A percentile compares a stretch with the other conserved stretches of the same genome.
These are phyloP conservation scores for Aspergillus conjunctus DNA, from an alignment of 495 filamentous ascomycete species.

Conservation along the genomic window DNA sequence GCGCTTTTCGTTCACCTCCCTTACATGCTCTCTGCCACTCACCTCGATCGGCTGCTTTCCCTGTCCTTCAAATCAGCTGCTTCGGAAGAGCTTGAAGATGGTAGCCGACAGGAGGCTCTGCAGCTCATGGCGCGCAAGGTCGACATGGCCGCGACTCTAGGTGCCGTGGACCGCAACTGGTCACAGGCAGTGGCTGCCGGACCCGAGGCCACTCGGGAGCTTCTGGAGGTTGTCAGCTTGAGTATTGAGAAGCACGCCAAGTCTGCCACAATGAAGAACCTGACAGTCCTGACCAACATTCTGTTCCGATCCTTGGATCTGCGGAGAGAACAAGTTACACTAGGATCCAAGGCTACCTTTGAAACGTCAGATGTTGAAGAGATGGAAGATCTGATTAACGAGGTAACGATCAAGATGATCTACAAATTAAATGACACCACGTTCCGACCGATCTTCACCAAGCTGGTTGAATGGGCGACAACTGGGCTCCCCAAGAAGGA, in stretches of 20 bases:
- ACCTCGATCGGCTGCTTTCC: conserved; percentile 68
- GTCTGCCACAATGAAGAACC: conserved; percentile 68
- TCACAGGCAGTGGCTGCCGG: conserved; percentile 59
- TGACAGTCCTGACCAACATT: conserved; percentile 63
- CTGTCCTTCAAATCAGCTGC: conserved; percentile 71
- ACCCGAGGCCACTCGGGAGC: conserved; percentile 63
- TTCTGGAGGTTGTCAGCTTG: conserved; percentile 63
- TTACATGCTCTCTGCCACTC: conserved; percentile 75
- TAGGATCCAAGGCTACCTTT: conserved; percentile 40
- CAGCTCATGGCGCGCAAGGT: conserved; percentile 70
- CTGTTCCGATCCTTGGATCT: conserved; percentile 75
- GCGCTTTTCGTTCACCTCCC: conserved; percentile 79
- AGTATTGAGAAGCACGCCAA: conserved; percentile 78
- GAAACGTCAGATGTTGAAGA: conserved; percentile 56
- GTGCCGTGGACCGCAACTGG: conserved; percentile 72
- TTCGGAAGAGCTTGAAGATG: conserved; percentile 56
- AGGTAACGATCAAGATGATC: conserved; percentile 79
- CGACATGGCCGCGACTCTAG: conserved; percentile 67
- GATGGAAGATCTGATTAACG: conserved; percentile 66
- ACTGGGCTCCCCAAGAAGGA: conserved; percentile 61
- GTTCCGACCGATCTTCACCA: conserved; percentile 89
- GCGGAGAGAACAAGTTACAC: conserved; percentile 54
- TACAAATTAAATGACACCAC: conserved; percentile 95
- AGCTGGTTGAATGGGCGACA: conserved; percentile 77
- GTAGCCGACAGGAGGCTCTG: conserved; percentile 68